Evolutionary conservation across 768 basidiomycete genomes (phyloP).

Genomic region (Pholiota molesta): DNA sequence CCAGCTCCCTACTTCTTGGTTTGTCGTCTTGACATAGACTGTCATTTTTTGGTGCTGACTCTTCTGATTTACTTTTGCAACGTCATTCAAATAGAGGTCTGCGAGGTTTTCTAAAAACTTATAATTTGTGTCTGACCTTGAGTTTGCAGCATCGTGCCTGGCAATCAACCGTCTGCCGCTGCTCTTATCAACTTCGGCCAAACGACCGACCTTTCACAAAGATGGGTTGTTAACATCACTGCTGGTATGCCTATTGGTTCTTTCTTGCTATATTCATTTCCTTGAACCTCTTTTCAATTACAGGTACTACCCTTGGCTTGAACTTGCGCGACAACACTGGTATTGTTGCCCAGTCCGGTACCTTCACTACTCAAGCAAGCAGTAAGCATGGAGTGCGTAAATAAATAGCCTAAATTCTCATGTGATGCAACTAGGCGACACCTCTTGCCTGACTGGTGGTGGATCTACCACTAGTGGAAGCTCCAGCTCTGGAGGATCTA

Average conservation of each 20-base stretch:
- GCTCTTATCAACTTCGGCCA: constrained; percentile 51
- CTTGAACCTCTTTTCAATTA: background rate
- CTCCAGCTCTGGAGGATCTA: background rate
- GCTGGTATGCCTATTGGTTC: constrained; percentile 36
- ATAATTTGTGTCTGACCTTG: background rate
- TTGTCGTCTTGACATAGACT: constrained; percentile 30
- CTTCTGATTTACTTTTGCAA: background rate
- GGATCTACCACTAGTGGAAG: constrained; percentile 2
- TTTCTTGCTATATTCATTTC: background rate
- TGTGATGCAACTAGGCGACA: constrained; percentile 8
- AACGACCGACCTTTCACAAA: constrained; percentile 40
- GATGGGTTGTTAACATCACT: constrained; percentile 58
- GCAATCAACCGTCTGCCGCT: constrained; percentile 42
- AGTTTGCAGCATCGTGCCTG: constrained; percentile 54
- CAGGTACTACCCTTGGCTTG: constrained; percentile 59
- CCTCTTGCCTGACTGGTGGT: constrained; percentile 14
- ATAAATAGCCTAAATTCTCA: background rate
- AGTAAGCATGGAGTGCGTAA: constrained; percentile 41
- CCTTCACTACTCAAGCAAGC: constrained; percentile 51
- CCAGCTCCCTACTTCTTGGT: constrained; percentile 71
- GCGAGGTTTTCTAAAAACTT: background rate
- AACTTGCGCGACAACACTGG: constrained; percentile 67
- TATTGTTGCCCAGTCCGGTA: constrained; percentile 44
- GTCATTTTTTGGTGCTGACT: background rate
- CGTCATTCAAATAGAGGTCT: constrained; percentile 39